Base-by-base conservation (phyloP, 805 yeast genomes). In the Zygoascus biomembranicola region DNA sequence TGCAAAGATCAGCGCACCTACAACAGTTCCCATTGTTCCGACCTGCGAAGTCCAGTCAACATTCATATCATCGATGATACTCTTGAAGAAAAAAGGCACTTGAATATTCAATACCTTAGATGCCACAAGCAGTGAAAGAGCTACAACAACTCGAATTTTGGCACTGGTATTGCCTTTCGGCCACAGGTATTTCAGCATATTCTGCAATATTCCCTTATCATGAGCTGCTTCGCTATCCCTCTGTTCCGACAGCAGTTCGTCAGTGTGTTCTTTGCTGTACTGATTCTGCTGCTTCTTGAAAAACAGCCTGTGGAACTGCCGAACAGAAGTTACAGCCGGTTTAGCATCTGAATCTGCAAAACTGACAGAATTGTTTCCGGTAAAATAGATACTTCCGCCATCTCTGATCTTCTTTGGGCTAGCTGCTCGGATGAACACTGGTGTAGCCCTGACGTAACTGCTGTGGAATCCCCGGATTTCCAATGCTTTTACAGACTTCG, bases 21-120 rank as follows among this genome's bases (percentile, higher is more conserved):
- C 84, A 2, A 82, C 73, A 0, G 87, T 76, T 1, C 90, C 77
- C 2, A 81, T 75, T 0, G 84, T 73, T 2, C 83, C 80, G 0
- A 88, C 86, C n/a, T 81, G 76, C 16, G 75, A 69, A 5, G 74
- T 71, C 95, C 96, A 88, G 62, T 90, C 96, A 26, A 90, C 77
- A 65, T 92, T 94, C 97, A 92, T 90, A 11, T 82, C 80, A 70
- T 94, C 98, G 47, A 94, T 82, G 50, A 89, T 92, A 32, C 80
- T 76, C 61, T 87, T 94, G 77, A 94, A 94, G 69, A 81, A 90
- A 66, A 94, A 90, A 0, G 99, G 99, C 5, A 94, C 99, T 67
- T 94, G 96, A 5, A 94, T 96, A 66, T 90, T 94, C 39, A 94
- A 73, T 6, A 94, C 65, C 66, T 94, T 94, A 18, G 97, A 85